phyloP scores from a whole-genome alignment of 73 alveolate genomes.

The Paramecium sexaurelia region DNA sequence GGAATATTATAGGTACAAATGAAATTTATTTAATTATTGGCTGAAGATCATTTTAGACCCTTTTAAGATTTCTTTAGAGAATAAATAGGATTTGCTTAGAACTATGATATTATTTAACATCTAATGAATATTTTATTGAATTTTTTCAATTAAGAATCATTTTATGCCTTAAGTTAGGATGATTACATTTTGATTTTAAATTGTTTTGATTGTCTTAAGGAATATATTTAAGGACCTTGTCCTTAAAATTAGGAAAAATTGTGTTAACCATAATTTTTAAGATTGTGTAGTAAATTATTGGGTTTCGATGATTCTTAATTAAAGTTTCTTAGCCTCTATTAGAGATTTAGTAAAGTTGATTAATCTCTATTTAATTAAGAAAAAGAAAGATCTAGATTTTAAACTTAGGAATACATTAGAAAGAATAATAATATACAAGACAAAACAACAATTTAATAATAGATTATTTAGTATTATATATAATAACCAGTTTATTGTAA shows the following conservation, averaged over 20 bases:
- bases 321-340: background rate
- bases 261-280: conserved; percentile 4
- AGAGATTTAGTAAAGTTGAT: background rate
- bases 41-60: conserved; percentile 49
- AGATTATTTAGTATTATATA: background rate
- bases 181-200: background rate
- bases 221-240: conserved; percentile 50
- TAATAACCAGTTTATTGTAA: background rate
- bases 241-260: background rate
- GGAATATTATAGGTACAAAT: background rate
- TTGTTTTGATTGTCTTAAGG: conserved; percentile 45
- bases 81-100: background rate
- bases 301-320: conserved; percentile 35
- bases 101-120: conserved; percentile 14
- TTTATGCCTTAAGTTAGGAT: background rate
- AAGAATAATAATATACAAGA: background rate
- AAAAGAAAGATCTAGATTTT: background rate
- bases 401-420: background rate
- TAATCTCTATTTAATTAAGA: background rate
- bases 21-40: background rate
- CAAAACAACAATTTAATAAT: background rate
- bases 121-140: background rate
- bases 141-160: background rate
- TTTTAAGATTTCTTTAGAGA: conserved; percentile 49
- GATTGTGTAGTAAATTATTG: background rate